A percentile compares a stretch with the other conserved stretches of the same genome.
These are phyloP conservation scores for Boletellus ananas DNA, from an alignment of 768 basidiomycete genomes.

Conservation along the genomic window DNA sequence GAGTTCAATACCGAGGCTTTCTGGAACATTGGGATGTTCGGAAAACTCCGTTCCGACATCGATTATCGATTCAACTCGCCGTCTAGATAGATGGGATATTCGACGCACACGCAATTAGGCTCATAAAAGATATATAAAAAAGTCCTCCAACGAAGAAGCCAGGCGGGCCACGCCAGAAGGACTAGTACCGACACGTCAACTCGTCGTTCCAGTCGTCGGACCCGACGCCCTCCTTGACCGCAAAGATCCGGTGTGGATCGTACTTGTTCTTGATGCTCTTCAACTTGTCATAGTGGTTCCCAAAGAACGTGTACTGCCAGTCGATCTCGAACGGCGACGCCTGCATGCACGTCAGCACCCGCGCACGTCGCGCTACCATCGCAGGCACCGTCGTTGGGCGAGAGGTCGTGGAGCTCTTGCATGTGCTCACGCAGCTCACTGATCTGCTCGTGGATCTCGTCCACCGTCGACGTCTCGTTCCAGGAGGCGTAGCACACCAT, in stretches of 20 bases:
- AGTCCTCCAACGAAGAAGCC: too few relatives aligned
- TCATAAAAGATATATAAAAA: too few relatives aligned
- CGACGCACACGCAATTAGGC: too few relatives aligned
- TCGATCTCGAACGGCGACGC: constrained; percentile 41
- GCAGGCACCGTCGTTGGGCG: constrained; percentile 36
- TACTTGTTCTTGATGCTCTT: constrained; percentile 37
- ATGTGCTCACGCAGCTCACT: constrained; percentile 14
- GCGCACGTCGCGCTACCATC: too few relatives aligned
- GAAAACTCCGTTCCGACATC: too few relatives aligned
- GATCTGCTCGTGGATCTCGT: constrained; percentile 12
- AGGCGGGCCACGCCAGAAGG: too few relatives aligned
- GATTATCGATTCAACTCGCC: too few relatives aligned
- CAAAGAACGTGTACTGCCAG: constrained; percentile 43
- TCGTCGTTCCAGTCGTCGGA: constrained; percentile 20
- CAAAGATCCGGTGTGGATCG: constrained; percentile 8
- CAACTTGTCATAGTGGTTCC: constrained; percentile 40
- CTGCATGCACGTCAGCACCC: constrained; percentile 55
- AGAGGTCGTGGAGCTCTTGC: constrained; percentile 29
- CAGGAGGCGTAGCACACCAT: constrained; percentile 14
- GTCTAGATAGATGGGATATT: too few relatives aligned
- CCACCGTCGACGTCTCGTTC: constrained; percentile 12
- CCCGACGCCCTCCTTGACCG: constrained; percentile 18
- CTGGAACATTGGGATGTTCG: too few relatives aligned
- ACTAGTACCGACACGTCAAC: constrained; percentile 11
- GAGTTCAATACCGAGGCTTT: too few relatives aligned